Percentiles rank a stretch among this genome's conserved stretches.
These are phyloP conservation scores for Cyberlindnera amylophila DNA, from an alignment of 805 yeast species.

Conservation along the genomic window DNA sequence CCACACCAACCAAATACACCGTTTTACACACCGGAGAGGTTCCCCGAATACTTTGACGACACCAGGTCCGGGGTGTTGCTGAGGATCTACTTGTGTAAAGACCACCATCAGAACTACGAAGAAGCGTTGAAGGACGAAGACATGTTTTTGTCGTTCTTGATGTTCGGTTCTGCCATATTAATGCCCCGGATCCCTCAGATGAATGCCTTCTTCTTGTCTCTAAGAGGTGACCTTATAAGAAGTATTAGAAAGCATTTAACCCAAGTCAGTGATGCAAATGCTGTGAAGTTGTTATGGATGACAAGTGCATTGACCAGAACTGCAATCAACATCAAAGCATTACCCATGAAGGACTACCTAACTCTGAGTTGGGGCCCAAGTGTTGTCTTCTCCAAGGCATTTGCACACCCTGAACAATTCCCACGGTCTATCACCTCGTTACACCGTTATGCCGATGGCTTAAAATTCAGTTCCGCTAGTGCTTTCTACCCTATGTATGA, in stretches of 20 bases:
- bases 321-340: constrained; percentile 9
- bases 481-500: too few relatives aligned
- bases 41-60: constrained; percentile 20
- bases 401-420: constrained; percentile 13
- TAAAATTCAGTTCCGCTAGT: too few relatives aligned
- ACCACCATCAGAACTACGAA: constrained; percentile 2
- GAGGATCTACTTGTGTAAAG: constrained; percentile 14
- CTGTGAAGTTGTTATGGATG: constrained; percentile 6
- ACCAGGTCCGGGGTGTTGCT: constrained; percentile 14
- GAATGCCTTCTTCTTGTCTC: constrained; percentile 7
- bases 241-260: constrained; percentile 5
- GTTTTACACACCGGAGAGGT: constrained; percentile 4
- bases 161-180: constrained; percentile 17
- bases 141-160: constrained; percentile 12
- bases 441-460: too few relatives aligned
- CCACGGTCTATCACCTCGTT: too few relatives aligned
- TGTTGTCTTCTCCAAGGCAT: constrained; percentile 13
- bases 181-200: constrained; percentile 7
- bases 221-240: constrained; percentile 18
- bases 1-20: constrained; percentile 16
- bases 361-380: constrained; percentile 20
- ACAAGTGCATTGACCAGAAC: constrained; percentile 11
- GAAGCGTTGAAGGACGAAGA: background rate
- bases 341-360: constrained; percentile 15
- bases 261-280: constrained; percentile 18